Conservation (phyloP, 495 filamentous ascomycete species). For the Clavariopsis aquatica region DNA sequence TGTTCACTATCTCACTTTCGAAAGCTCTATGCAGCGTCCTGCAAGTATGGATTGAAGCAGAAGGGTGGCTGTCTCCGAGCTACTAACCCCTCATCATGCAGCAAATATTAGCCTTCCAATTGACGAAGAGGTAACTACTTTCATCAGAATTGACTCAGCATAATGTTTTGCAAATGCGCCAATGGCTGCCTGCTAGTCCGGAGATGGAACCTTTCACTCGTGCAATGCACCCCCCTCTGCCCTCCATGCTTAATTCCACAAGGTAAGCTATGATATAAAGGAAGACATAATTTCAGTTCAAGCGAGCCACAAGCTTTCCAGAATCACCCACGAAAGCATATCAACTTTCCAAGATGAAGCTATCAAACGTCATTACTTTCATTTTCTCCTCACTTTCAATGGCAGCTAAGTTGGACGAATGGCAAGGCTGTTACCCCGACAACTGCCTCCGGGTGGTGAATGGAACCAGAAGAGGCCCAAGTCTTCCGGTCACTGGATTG, state of each 20-base stretch:
- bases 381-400: constrained; percentile 10
- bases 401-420: constrained; percentile 13
- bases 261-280: constrained; percentile 12
- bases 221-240: not conserved
- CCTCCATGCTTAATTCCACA: not conserved
- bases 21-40: not conserved
- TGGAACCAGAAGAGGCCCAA: constrained; percentile 26
- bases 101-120: too few relatives aligned
- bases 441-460: constrained; percentile 29
- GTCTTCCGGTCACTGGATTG: constrained; percentile 18
- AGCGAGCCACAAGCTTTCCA: not conserved
- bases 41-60: not conserved
- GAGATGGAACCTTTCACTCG: not conserved
- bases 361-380: constrained; percentile 11
- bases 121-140: not conserved
- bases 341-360: constrained; percentile 22
- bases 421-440: constrained; percentile 24
- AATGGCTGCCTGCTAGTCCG: constrained; percentile 5
- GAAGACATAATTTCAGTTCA: not conserved
- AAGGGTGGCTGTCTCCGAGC: not conserved
- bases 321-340: not conserved
- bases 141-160: not conserved
- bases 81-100: not conserved
- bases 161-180: not conserved
- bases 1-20: not conserved